Percentiles rank a stretch among this genome's conserved stretches.
These are phyloP conservation scores for Ceratobasidium sp. DNA, from an alignment of 1,284 basidiomycete species.

Conservation along the genomic window DNA sequence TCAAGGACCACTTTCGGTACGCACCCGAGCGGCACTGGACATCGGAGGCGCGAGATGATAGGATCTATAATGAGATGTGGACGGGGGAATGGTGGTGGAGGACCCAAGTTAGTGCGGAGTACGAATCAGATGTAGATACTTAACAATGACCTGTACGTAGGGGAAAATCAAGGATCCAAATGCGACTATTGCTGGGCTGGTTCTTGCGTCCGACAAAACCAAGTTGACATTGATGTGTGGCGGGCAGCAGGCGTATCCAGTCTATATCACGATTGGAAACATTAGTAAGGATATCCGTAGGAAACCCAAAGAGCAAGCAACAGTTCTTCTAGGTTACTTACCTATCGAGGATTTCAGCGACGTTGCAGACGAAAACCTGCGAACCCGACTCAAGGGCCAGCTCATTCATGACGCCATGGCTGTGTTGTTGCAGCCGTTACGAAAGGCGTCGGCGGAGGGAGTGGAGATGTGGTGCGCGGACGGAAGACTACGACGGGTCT, in stretches of 20 bases:
- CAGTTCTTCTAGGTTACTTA: conserved; percentile 29
- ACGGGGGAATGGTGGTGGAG: background rate
- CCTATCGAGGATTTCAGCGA: conserved; percentile 4
- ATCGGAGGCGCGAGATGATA: background rate
- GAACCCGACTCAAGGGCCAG: background rate
- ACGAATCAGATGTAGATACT: too few relatives aligned
- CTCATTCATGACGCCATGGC: conserved; percentile 44
- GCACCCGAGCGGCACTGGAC: conserved; percentile 11
- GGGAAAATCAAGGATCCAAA: background rate
- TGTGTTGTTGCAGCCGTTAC: conserved; percentile 36
- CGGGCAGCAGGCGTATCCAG: conserved; percentile 38
- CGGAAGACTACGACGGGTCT: background rate
- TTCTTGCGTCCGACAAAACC: conserved; percentile 41
- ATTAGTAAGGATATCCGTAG: conserved; percentile 30
- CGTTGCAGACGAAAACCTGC: background rate
- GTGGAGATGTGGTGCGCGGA: conserved; percentile 44
- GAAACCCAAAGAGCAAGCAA: conserved; percentile 13
- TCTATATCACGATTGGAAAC: conserved; percentile 42
- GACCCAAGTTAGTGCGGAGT: background rate
- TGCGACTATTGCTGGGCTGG: conserved; percentile 33
- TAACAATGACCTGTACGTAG: conserved; percentile 14
- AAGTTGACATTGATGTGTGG: conserved; percentile 28
- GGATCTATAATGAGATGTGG: conserved; percentile 14
- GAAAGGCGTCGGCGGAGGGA: conserved; percentile 33
- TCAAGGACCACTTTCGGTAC: background rate